A percentile compares a stretch with the other conserved stretches of the same genome.
These are phyloP conservation scores for Phytophthora cactorum DNA, from an alignment of 352 stramenopile species.

Conservation along the genomic window DNA sequence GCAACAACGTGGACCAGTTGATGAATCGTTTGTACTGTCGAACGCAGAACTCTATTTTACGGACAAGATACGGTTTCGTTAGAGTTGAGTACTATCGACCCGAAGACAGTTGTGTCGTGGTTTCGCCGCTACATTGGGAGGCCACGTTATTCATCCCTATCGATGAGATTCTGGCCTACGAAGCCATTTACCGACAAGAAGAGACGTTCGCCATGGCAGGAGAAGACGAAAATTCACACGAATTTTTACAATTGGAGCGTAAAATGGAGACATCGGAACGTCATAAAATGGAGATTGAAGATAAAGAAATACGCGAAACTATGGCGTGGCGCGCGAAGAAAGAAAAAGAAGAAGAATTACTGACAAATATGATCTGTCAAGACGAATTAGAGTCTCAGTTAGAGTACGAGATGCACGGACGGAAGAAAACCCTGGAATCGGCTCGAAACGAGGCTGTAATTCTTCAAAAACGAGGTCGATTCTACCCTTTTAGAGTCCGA, in stretches of 20 bases:
- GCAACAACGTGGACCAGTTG: constrained; percentile 26
- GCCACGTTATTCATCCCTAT: constrained; percentile 61
- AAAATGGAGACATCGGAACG: constrained; percentile 32
- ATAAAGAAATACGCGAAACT: constrained; percentile 41
- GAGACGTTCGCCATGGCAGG: constrained; percentile 52
- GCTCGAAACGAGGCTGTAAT: constrained; percentile 45
- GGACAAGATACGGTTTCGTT: constrained; percentile 59
- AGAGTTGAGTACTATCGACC: constrained; percentile 55
- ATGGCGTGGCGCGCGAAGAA: constrained; percentile 51
- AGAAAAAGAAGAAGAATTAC: constrained; percentile 38
- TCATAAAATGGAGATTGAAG: constrained; percentile 52
- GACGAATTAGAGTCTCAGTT: constrained; percentile 56
- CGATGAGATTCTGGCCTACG: constrained; percentile 46
- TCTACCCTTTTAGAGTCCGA: constrained; percentile 41
- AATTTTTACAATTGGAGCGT: constrained; percentile 34
- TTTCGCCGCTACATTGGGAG: constrained; percentile 52
- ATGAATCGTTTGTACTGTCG: constrained; percentile 55
- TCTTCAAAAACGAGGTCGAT: constrained; percentile 36
- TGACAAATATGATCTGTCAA: constrained; percentile 39
- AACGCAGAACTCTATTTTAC: constrained; percentile 41
- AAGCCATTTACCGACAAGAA: constrained; percentile 53
- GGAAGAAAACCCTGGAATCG: constrained; percentile 21
- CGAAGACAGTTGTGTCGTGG: constrained; percentile 56
- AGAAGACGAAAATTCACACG: constrained; percentile 41
- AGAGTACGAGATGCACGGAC: constrained; percentile 50